Percentiles rank a stretch among this genome's conserved stretches.
These are phyloP conservation scores for Linderina pennispora DNA, from an alignment of 192 early-diverging fungal species.

Conservation along the genomic window DNA sequence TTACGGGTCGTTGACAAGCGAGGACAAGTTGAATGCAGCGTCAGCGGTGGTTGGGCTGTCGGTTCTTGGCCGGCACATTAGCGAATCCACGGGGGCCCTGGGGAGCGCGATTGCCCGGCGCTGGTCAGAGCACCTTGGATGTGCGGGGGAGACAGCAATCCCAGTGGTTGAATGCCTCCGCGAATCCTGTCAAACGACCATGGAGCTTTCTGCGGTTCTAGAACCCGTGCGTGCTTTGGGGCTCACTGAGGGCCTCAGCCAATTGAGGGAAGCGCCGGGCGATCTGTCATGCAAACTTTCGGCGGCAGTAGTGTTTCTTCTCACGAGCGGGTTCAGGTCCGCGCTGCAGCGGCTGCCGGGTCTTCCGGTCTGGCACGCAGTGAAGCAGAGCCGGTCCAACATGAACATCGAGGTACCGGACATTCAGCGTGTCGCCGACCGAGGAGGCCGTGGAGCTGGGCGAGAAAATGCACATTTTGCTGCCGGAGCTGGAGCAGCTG, in stretches of 20 bases:
- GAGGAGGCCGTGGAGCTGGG: slow-evolving; percentile 43
- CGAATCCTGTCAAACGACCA: slow-evolving; percentile 13
- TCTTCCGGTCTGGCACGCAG: slow-evolving; percentile 16
- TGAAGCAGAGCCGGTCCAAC: slow-evolving; percentile 16
- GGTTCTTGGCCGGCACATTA: slow-evolving; percentile 6
- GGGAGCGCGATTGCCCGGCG: no score
- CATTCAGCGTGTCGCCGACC: slow-evolving; percentile 39
- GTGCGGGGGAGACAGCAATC: not conserved
- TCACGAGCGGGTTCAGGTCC: slow-evolving; percentile 15
- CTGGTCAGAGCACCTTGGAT: no score
- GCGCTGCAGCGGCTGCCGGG: slow-evolving; percentile 17
- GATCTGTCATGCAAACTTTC: not conserved
- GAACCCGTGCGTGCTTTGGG: no score
- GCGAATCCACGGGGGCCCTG: no score
- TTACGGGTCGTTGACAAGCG: slow-evolving; percentile 18
- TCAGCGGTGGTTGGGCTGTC: slow-evolving; percentile 11
- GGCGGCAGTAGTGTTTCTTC: slow-evolving; percentile 13
- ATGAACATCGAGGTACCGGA: slow-evolving; percentile 29
- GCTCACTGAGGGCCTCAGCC: no score
- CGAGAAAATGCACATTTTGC: slow-evolving; percentile 40
- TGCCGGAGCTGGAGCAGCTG: slow-evolving; percentile 42
- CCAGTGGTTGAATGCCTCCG: slow-evolving; percentile 6
- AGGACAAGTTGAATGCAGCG: slow-evolving; percentile 20
- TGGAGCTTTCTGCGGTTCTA: slow-evolving; percentile 8
- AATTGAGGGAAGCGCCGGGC: not conserved